Base-by-base conservation (phyloP, 2,329 filamentous ascomycete genomes). In the Pyrenochaeta sp. region DNA sequence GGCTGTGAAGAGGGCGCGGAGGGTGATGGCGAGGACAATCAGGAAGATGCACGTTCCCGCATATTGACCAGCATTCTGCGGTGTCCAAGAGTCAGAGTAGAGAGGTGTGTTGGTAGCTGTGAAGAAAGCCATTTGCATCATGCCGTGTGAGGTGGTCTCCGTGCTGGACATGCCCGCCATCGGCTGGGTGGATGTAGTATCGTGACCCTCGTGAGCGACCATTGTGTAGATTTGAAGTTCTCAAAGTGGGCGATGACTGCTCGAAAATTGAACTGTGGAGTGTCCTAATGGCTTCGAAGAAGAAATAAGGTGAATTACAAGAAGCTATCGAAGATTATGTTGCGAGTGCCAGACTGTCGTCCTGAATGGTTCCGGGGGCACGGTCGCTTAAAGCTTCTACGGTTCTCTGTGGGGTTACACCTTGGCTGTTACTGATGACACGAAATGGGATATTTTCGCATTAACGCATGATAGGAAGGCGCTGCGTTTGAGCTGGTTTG, bases 1-100 rank as follows among this genome's bases (percentile, higher is more conserved):
- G 60, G 82, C 77, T 3, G 91, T 91, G 36, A 93, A 75, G 11
- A 96, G 77, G 14, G 78, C 74, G 38, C 92, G 88, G 63, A 87
- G 85, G 43, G 87, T 63, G 48, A 86, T 77, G 48, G 85, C 86
- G 37, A 97, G 84, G 30, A 88, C 59, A 67, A 96, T 85, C 46
- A 96, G 81, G 74, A 96, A 96, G 69, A 96, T 89, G 77, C 93
- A 96, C 19, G 90, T 96, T 42, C 85, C 93, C 2, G 90, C 90
- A 72, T 96, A 97, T 47, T 81, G 75, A 58, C 87, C 90, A 5
- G 80, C 75, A 23, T 75, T 85, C 19, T 67, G 73, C 4, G 93
- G 93, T 2, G 88, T 87, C 90, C 92, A 97, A 38, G 77, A 69
- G 15, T 73, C 68, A 11, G 89, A 86, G 75, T 80, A 90, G 31